Evolutionary conservation across 2,329 filamentous ascomycete genomes (phyloP), one percentile per base, ranked within the genome.

Genomic region (Aspergillus sp.): DNA sequence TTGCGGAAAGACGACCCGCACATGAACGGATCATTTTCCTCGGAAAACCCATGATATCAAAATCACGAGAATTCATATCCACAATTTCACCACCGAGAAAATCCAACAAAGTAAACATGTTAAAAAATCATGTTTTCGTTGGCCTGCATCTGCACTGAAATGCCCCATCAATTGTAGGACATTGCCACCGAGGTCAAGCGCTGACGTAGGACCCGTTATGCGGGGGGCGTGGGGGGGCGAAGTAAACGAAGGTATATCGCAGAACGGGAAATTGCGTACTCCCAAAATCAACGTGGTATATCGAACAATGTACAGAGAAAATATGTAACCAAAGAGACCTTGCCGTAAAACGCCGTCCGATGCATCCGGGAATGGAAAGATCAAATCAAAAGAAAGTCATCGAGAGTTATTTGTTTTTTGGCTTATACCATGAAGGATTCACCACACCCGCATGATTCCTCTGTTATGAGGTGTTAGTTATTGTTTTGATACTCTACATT

Each of bases 401-500:
- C 13, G 25, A 30, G 25, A 30, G 2, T 19, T 13, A 19, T 51
- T 43, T 22, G 19, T 43, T 43, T 7, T 22, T 43, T 35, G 15
- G 49, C 32, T 60, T 63, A 75, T 41, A 90, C 86, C 84, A 89
- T 95, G 67, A 97, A 97, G 1, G 90, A 95, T 74, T 97, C 91
- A 63, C 91, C 91, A 59, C 91, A 97, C 35, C 91, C 91, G 62
- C 91, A 97, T 77, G 94, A 81, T 65, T 95, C 91, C 78, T 95
- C 90, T 96, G 66, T 52, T 41, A 41, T n/a, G 25, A 41, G 25
- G 7, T 38, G 53, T 65, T 57, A 66, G 63, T 51, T 48, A 45
- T 37, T 19, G 7, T 38, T 43, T 10, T 42, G 20, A 39, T 3
- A 23, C 25, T 15, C 25, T 25, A 20, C 13, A 22, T 13, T 15